Percentiles rank a stretch among this genome's conserved stretches.
Evolutionary conservation across 176 grass and related monocot species (phyloP).

Genomic region (Zea luxurians): DNA sequence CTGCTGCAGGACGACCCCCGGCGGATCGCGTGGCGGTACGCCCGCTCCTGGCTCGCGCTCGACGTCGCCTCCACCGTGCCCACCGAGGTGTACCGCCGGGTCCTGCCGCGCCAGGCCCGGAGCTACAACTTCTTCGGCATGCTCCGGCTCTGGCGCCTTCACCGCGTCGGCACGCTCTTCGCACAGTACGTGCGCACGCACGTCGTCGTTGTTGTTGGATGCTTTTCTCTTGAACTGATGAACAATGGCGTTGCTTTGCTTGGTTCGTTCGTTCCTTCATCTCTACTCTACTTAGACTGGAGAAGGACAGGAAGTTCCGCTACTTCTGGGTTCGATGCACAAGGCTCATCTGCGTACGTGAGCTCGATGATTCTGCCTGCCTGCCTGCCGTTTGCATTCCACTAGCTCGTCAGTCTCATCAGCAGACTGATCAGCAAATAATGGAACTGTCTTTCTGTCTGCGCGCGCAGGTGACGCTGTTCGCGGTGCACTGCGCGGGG

Average conservation of each 20-base stretch:
- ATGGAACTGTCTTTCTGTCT: no score
- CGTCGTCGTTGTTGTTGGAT: no score
- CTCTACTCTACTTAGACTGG: slow-evolving; percentile 34
- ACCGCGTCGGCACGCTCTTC: slow-evolving; percentile 39
- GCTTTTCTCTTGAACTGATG: no score
- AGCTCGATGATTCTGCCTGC: no score
- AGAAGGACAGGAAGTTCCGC: slow-evolving; percentile 71
- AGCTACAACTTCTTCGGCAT: slow-evolving; percentile 49
- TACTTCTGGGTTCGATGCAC: slow-evolving; percentile 83
- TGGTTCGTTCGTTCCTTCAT: neutral
- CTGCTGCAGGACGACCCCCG: slow-evolving; percentile 62
- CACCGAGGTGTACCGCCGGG: slow-evolving; percentile 14
- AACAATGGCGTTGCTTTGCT: no score
- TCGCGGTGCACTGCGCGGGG: slow-evolving; percentile 72
- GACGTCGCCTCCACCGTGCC: slow-evolving; percentile 50
- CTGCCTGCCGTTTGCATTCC: no score
- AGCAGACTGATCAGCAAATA: no score
- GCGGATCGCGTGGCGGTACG: slow-evolving; percentile 54
- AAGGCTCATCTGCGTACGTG: slow-evolving; percentile 62
- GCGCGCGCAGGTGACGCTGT: slow-evolving; percentile 57
- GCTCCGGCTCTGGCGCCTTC: slow-evolving; percentile 48
- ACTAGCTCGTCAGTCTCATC: no score
- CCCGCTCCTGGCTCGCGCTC: slow-evolving; percentile 35
- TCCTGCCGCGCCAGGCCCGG: neutral
- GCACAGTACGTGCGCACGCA: neutral